Conservation (phyloP, 108 stramenopile species). For the Conticribra guillardii region DNA sequence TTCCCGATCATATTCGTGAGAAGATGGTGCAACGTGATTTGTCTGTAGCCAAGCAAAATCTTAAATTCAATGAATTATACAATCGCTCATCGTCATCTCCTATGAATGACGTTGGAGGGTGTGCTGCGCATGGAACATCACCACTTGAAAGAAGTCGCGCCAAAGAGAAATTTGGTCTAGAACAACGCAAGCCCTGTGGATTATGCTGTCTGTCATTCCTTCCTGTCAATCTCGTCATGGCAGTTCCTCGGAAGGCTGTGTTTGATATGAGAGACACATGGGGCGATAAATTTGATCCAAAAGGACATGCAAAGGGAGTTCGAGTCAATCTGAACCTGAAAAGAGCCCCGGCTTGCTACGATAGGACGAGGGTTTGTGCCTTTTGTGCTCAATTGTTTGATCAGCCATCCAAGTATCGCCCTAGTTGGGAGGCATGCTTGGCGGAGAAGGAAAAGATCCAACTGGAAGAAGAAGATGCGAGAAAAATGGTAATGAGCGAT, state of each 20-base stretch:
- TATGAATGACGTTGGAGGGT: background rate
- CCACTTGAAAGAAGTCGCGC: conserved; percentile 8
- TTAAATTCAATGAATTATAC: conserved; percentile 8
- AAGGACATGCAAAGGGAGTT: conserved; percentile 5
- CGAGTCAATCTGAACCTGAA: conserved; percentile 23
- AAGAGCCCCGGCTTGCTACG: conserved; percentile 18
- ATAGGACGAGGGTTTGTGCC: conserved; percentile 13
- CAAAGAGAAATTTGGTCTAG: conserved; percentile 22
- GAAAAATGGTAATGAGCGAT: conserved; percentile 6
- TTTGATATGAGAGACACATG: conserved; percentile 30
- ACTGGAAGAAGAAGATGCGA: background rate
- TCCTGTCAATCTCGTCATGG: conserved; percentile 27
- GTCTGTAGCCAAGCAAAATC: conserved; percentile 1
- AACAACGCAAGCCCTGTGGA: conserved; percentile 5
- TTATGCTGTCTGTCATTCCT: conserved; percentile 21
- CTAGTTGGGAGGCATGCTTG: conserved; percentile 17
- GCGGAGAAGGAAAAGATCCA: conserved; percentile 7
- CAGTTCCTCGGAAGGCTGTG: conserved; percentile 28
- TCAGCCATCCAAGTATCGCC: conserved; percentile 24
- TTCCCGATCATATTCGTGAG: conserved; percentile 6
- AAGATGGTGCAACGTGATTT: conserved; percentile 17
- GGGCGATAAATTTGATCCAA: conserved; percentile 30
- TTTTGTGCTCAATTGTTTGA: conserved; percentile 15
- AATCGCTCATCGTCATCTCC: background rate
- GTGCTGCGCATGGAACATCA: background rate